Base-by-base conservation (phyloP, 2,329 filamentous ascomycete genomes). In the Atkinsonella texensis region DNA sequence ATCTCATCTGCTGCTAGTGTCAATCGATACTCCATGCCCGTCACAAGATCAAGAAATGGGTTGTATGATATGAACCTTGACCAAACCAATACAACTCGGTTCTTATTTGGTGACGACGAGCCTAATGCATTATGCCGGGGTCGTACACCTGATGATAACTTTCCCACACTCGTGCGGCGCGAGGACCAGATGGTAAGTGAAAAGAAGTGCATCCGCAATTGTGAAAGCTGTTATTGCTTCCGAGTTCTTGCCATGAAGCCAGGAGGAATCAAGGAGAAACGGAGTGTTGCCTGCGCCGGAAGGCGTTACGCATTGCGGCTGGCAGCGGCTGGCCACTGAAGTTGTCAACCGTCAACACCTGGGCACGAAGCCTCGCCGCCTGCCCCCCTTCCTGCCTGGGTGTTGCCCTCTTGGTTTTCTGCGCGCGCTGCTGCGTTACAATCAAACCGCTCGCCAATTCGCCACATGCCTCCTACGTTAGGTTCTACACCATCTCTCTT, bases 21-120 rank as follows among this genome's bases (percentile, higher is more conserved):
- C 54, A 94, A 95, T 66, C 85, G 91, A 57, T 95, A 95, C 68
- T 96, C 91, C 4, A 90, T 96, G 86, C 91, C 91, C 33, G 86
- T 91, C 49, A 88, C 85, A 46, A 78, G 79, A 54, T 80, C 83
- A 57, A 80, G 84, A 58, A 81, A 76, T 58, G 79, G 84, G 56
- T 70, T 82, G 60, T 82, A 85, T 62, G 82, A 84, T 57, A 76
- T 82, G 59, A 79, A 79, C 40, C 73, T 95, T 52, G 89, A 93
- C 55, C 84, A 87, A 58, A 89, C 89, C 62, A 90, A 93, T 69
- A 89, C 87, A 12, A 80, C 88, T 28, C 83, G 86, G 51, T 95
- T 94, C 62, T 74, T 95, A 39, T 95, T 96, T 64, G 85, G 85
- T 54, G 86, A 89, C 60, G 88, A 89, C 54, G 83, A 89, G 50